Evolutionary conservation across 1,139 yeast species (phyloP), one percentile per base, ranked within the genome.

Genomic region (Kurtzmaniella quercitrusa): DNA sequence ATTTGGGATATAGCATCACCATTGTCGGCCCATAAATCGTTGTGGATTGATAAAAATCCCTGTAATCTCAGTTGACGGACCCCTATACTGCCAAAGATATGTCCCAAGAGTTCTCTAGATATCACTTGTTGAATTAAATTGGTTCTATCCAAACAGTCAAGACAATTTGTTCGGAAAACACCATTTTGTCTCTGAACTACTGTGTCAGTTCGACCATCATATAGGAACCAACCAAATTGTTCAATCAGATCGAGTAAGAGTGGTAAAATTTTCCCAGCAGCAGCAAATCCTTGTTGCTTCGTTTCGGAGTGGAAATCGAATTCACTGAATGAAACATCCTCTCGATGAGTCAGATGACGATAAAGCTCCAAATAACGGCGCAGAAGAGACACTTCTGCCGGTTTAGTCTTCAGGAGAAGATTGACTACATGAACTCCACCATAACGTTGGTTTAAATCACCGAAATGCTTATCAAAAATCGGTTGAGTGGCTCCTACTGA

Each of bases 1-100:
- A 93, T 93, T 60, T 90, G 97, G 1, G 98, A 90, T 9, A 94
- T 79, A 48, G 94, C 96, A 63, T 94, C 98, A 40, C 98, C 99
- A 61, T 93, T 91, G 62, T 94, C 97, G 0, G 98, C 99, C 98
- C 98, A 94, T 18, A 93, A 66, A 3, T 84, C 72, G 54, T 90
- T 87, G 57, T 91, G 97, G 48, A 77, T 81, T 36, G 65, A 60
- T 59, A 82, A 73, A 38, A 87, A 65, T 17, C 82, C 93, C 9
- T 62, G 70, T 9, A 54, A 44, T 21, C 65, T 51, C 27, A 55
- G 45, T 12, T 51, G 45, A 34, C 63, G 49, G 11, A 58, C 58
- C 19, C 47, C 44, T 7, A 50, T 39, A 7, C 43, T 43, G 1
- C 80, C 84, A 39, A 89, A 59, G 51, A 89, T 85, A 45, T 79